Percentiles rank a stretch among this genome's conserved stretches.
Evolutionary conservation across 768 basidiomycete species (phyloP).

Genomic region (Tubosaeta brunneosetosa): DNA sequence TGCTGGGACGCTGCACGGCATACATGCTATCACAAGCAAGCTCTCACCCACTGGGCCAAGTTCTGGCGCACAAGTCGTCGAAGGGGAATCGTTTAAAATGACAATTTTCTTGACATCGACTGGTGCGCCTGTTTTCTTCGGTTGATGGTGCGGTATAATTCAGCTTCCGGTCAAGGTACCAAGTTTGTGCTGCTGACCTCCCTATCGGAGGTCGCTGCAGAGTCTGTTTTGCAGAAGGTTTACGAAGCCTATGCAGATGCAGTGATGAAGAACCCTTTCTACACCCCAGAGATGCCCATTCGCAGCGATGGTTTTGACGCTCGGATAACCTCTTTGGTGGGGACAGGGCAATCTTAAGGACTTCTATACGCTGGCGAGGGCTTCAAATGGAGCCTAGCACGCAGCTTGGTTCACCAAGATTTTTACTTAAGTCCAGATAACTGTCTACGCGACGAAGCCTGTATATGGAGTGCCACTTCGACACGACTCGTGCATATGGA

Average conservation of each 20-base stretch:
- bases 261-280: conserved; percentile 99
- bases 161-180: conserved; percentile 54
- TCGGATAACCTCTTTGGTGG: conserved; percentile 59
- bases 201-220: conserved; percentile 65
- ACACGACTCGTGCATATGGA: neutral
- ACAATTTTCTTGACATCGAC: conserved; percentile 86
- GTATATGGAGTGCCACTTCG: neutral
- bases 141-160: neutral
- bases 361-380: neutral
- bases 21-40: conserved; percentile 95
- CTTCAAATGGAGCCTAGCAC: neutral
- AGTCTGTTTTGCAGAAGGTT: conserved; percentile 69
- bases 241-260: conserved; percentile 94
- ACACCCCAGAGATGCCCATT: conserved; percentile 99
- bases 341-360: conserved; percentile 30
- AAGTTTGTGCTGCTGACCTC: conserved; percentile 94
- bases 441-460: neutral
- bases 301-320: conserved; percentile 85
- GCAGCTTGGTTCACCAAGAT: neutral
- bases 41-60: conserved; percentile 78
- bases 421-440: neutral
- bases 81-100: conserved; percentile 94
- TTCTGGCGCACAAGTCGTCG: conserved; percentile 92
- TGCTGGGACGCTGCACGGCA: conserved; percentile 94
- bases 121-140: conserved; percentile 42